These are phyloP conservation scores for Verticillium dahliae DNA, from an alignment of 2,329 filamentous ascomycete species.

Conservation along the genomic window DNA sequence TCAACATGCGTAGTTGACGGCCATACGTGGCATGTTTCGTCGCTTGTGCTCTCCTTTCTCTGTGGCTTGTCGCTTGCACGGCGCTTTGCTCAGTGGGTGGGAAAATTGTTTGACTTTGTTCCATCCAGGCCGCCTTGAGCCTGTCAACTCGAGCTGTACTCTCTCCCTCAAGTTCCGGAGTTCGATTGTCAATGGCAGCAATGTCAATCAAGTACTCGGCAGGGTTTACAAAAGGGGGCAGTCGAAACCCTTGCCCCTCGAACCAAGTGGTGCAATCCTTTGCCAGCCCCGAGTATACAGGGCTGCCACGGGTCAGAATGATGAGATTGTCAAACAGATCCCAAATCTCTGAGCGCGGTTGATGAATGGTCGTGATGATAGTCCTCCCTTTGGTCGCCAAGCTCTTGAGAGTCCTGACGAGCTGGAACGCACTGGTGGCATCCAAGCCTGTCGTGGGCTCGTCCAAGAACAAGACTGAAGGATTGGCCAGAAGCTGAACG, in stretches of 20 bases:
- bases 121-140: constrained; percentile 37
- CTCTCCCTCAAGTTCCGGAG: constrained; percentile 55
- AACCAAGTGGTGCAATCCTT: constrained; percentile 59
- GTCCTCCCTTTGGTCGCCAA: constrained; percentile 64
- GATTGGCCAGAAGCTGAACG: constrained; percentile 73
- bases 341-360: constrained; percentile 76
- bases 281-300: constrained; percentile 60
- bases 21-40: constrained; percentile 47
- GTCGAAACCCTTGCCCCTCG: constrained; percentile 46
- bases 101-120: constrained; percentile 15
- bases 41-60: constrained; percentile 7
- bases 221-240: constrained; percentile 70
- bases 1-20: constrained; percentile 60
- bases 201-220: constrained; percentile 72
- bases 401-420: constrained; percentile 62
- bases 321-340: constrained; percentile 67
- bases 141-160: constrained; percentile 53
- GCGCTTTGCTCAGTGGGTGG: constrained; percentile 10
- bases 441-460: constrained; percentile 75
- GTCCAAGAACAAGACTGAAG: constrained; percentile 70
- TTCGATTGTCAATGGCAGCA: constrained; percentile 67
- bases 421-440: constrained; percentile 69
- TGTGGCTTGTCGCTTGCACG: not conserved
- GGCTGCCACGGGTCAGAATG: constrained; percentile 59
- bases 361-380: constrained; percentile 69